Percentiles rank a stretch among this genome's conserved stretches.
Conservation (phyloP, 2,329 filamentous ascomycete genomes). For the Diplocarpon mali region DNA sequence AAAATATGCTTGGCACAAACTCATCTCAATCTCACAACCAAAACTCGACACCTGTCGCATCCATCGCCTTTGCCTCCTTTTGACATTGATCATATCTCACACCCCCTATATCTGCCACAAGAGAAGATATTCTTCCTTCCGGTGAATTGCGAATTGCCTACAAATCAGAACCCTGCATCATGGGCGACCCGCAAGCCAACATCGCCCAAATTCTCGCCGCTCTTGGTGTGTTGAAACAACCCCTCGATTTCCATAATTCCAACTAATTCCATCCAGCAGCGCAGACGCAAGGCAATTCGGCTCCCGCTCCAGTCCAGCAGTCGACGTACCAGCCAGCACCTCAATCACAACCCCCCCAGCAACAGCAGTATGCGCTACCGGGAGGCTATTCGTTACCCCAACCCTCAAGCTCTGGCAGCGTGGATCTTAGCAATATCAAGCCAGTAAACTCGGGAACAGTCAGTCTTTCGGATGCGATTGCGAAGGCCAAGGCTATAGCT, state of each 20-base stretch:
- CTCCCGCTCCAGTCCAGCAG: slow-evolving; percentile 34
- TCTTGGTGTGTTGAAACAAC: slow-evolving; percentile 29
- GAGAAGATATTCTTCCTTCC: no score
- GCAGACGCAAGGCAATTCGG: slow-evolving; percentile 33
- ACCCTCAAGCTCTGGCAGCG: slow-evolving; percentile 61
- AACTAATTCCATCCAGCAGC: slow-evolving; percentile 31
- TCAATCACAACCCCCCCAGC: slow-evolving; percentile 33
- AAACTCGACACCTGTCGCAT: no score
- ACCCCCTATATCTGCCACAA: background rate
- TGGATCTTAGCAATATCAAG: slow-evolving; percentile 71
- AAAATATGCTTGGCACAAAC: no score
- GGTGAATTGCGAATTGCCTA: no score
- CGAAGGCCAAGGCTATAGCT: slow-evolving; percentile 73
- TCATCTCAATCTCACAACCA: no score
- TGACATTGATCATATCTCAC: no score
- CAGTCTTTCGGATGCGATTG: slow-evolving; percentile 73
- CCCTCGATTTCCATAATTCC: background rate
- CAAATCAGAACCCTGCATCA: slow-evolving; percentile 14
- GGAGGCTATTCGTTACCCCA: slow-evolving; percentile 31
- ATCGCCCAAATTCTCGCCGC: slow-evolving; percentile 41
- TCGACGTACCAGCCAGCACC: slow-evolving; percentile 30
- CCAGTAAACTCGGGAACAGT: slow-evolving; percentile 72
- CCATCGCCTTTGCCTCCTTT: no score
- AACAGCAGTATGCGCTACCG: slow-evolving; percentile 31
- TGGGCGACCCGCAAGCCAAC: slow-evolving; percentile 36